Evolutionary conservation across 2,329 filamentous ascomycete species (phyloP).

Genomic region (Malbranchea cinnamomea): DNA sequence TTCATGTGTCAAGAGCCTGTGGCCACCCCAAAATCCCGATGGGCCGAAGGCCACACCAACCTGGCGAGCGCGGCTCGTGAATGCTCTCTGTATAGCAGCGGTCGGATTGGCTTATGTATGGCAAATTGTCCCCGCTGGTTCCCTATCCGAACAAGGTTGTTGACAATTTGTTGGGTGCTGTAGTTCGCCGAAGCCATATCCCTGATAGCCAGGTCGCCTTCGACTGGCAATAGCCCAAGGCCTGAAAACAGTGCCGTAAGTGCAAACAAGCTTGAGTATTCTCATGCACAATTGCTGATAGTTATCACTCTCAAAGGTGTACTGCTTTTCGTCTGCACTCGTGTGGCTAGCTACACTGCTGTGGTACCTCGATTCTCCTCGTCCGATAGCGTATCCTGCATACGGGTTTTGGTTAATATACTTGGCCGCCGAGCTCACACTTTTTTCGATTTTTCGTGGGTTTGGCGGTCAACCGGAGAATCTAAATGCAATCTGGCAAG

Average conservation of each 20-base stretch:
- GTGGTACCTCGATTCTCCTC: constrained; percentile 36
- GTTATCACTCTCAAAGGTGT: constrained; percentile 26
- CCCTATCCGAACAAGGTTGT: neutral
- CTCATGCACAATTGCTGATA: neutral
- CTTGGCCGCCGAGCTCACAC: constrained; percentile 39
- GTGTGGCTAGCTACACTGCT: constrained; percentile 48
- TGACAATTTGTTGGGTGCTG: neutral
- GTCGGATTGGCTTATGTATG: constrained; percentile 29
- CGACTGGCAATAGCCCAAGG: constrained; percentile 1
- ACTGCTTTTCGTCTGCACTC: constrained; percentile 46
- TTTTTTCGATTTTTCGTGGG: constrained; percentile 27
- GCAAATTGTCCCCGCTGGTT: constrained; percentile 1
- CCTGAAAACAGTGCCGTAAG: constrained; percentile 10
- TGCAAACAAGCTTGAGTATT: constrained; percentile 1
- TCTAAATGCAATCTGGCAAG: constrained; percentile 12
- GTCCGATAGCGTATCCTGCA: constrained; percentile 47
- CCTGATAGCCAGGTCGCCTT: constrained; percentile 8
- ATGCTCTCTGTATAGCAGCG: constrained; percentile 25
- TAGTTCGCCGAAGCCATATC: constrained; percentile 11
- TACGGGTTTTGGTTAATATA: constrained; percentile 48
- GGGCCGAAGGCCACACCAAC: constrained; percentile 22
- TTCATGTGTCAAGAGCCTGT: constrained; percentile 35
- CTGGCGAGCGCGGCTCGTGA: constrained; percentile 29
- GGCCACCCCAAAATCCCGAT: constrained; percentile 38
- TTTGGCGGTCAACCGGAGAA: constrained; percentile 13